Evolutionary conservation across 2,329 filamentous ascomycete genomes (phyloP).

Genomic region (Calonectria pteridis): DNA sequence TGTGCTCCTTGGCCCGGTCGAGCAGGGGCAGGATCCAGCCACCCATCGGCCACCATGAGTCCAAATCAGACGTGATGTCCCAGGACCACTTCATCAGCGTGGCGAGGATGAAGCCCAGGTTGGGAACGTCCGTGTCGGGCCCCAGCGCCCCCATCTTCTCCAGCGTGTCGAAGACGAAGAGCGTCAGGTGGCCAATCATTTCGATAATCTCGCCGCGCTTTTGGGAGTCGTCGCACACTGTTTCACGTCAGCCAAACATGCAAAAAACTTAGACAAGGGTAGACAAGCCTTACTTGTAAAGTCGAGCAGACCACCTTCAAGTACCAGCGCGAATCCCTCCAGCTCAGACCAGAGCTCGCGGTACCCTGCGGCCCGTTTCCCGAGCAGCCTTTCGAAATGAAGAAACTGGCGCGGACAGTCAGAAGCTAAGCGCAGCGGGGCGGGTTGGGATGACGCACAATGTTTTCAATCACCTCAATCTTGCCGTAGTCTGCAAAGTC

Average conservation of each 20-base stretch:
- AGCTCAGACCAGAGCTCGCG: neutral
- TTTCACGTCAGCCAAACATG: neutral
- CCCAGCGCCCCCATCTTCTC: neutral
- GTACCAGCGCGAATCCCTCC: neutral
- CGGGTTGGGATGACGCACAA: neutral
- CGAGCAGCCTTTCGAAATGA: neutral
- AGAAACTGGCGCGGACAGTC: neutral
- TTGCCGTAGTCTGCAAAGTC: neutral
- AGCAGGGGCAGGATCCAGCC: neutral
- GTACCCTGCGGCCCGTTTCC: neutral
- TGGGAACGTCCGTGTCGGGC: neutral
- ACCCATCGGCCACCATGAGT: neutral
- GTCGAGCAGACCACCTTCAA: neutral
- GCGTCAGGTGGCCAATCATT: neutral
- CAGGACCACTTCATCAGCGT: neutral
- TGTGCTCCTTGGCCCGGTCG: neutral
- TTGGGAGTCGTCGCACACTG: neutral
- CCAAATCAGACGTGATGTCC: neutral
- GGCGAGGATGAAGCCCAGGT: neutral
- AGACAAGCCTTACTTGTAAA: neutral
- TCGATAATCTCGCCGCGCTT: neutral
- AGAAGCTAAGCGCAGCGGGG: neutral
- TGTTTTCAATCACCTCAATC: neutral
- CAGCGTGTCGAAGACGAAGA: neutral
- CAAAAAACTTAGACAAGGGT: neutral